Conservation (phyloP, 139 green algal species). For the Zygnema circumcarinatum region DNA sequence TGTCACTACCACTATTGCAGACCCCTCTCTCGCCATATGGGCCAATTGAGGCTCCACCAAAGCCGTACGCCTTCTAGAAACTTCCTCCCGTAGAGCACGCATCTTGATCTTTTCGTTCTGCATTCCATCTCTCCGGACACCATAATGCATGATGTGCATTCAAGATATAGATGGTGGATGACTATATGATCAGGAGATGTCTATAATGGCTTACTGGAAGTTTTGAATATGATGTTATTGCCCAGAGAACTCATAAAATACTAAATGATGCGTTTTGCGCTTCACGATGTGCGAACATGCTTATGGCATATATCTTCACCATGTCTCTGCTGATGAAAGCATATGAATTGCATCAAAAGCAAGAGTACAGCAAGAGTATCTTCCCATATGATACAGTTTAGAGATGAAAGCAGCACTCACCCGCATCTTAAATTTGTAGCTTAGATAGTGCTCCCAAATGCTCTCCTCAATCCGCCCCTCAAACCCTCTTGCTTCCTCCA, state of each 20-base stretch:
- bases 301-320: too few relatives aligned
- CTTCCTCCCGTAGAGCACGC: neutral
- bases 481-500: neutral
- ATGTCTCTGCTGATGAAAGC: too few relatives aligned
- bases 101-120: neutral
- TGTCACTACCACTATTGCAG: neutral
- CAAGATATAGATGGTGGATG: neutral
- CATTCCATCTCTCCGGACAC: neutral
- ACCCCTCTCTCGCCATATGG: neutral
- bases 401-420: neutral
- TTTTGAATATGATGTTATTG: neutral
- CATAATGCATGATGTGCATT: neutral
- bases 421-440: neutral
- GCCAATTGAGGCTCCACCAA: neutral
- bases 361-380: neutral
- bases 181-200: neutral
- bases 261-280: too few relatives aligned
- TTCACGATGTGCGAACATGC: too few relatives aligned
- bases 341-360: neutral
- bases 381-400: neutral
- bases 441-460: neutral
- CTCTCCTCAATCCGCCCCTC: slow-evolving; percentile 25
- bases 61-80: neutral
- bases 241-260: neutral
- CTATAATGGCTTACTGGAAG: neutral